phyloP scores from a whole-genome alignment of 345 rosid genomes.

The Arabidopsis thaliana region TAIR10.1 NC_003071.7:18688001-18688500 shows the following conservation, averaged over 20 bases:
- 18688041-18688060: neutral
- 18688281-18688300: slow-evolving; percentile 21
- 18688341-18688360: neutral
- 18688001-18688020: neutral
- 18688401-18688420: slow-evolving; percentile 41
- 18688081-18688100: neutral
- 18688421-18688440: slow-evolving; percentile 44
- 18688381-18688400: slow-evolving; percentile 35
- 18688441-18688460: slow-evolving; percentile 24
- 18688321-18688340: slow-evolving; percentile 33
- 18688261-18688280: slow-evolving; percentile 37
- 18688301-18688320: slow-evolving; percentile 20
- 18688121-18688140: too few species aligned
- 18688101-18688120: too few species aligned
- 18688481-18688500: slow-evolving; percentile 42
- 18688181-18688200: neutral
- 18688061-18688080: neutral
- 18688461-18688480: slow-evolving; percentile 26
- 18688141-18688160: neutral
- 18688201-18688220: slow-evolving; percentile 3
- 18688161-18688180: neutral
- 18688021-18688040: neutral
- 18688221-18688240: slow-evolving; percentile 38
- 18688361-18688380: neutral
- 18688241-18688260: slow-evolving; percentile 40